Evolutionary conservation across 2,329 filamentous ascomycete genomes (phyloP).

Genomic region (Ceratocystis cubensis): DNA sequence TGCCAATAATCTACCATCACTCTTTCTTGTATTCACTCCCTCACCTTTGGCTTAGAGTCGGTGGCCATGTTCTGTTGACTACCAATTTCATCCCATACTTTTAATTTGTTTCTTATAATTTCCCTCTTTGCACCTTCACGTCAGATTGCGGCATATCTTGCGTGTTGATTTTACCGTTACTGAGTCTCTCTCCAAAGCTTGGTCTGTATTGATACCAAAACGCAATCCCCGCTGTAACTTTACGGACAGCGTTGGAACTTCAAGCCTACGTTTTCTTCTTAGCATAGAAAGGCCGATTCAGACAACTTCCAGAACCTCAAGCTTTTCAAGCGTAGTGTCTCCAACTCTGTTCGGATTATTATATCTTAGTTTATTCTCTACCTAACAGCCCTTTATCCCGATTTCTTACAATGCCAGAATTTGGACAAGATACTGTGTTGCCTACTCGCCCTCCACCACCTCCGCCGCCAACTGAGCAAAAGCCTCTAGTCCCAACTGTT

Average conservation of each 20-base stretch:
- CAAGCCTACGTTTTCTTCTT: neutral
- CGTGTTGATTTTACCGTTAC: neutral
- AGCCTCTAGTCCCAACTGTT: neutral
- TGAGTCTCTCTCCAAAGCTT: neutral
- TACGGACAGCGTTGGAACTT: neutral
- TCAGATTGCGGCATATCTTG: neutral
- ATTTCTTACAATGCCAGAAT: neutral
- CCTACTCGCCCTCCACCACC: conserved; percentile 9
- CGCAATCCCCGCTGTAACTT: neutral
- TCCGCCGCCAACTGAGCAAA: neutral
- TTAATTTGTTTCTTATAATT: neutral
- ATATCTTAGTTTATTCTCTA: neutral
- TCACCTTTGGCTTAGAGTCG: neutral
- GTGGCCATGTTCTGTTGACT: conserved; percentile 1
- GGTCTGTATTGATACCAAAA: neutral
- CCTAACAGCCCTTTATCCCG: neutral
- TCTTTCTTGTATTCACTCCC: neutral
- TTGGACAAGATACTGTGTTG: neutral
- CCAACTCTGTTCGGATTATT: neutral
- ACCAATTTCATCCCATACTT: neutral
- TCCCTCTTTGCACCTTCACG: neutral
- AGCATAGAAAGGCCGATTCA: too few relatives aligned
- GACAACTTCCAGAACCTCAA: neutral
- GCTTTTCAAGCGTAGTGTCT: neutral
- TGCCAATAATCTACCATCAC: neutral